These are phyloP conservation scores for Solioccasus polychromus DNA, from an alignment of 768 basidiomycete genomes.

Conservation along the genomic window DNA sequence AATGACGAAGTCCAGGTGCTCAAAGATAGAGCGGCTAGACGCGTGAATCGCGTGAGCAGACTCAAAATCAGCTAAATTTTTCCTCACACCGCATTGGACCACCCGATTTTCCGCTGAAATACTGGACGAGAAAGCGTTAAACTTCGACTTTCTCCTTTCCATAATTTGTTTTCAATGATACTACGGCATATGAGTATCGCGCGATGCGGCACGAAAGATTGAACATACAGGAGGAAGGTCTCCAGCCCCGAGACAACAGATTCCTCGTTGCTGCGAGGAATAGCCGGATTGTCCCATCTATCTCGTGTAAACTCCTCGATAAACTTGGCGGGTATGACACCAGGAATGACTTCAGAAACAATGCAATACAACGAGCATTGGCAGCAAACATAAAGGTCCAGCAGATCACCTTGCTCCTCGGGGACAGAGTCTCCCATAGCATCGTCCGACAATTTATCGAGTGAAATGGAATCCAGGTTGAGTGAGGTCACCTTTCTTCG, in stretches of 20 bases:
- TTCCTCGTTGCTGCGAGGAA: conserved; percentile 52
- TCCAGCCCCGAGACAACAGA: conserved; percentile 59
- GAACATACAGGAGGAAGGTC: conserved; percentile 61
- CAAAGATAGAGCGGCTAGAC: conserved; percentile 42
- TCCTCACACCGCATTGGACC: conserved; percentile 57
- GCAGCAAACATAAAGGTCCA: conserved; percentile 83
- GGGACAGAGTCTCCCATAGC: conserved; percentile 29
- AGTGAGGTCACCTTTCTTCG: conserved; percentile 50
- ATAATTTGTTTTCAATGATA: conserved; percentile 71
- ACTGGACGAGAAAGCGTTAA: conserved; percentile 51
- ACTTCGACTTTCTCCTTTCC: conserved; percentile 62
- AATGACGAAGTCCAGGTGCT: conserved; percentile 37
- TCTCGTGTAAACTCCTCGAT: conserved; percentile 65
- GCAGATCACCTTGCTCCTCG: conserved; percentile 48
- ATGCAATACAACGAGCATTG: conserved; percentile 77
- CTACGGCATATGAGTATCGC: conserved; percentile 34
- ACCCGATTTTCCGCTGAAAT: conserved; percentile 67
- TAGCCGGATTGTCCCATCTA: conserved; percentile 54
- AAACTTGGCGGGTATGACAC: conserved; percentile 61
- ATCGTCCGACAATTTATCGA: conserved; percentile 26
- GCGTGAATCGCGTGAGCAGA: conserved; percentile 9
- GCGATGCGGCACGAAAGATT: neutral
- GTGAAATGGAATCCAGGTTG: conserved; percentile 26
- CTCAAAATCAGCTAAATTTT: neutral
- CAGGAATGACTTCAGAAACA: conserved; percentile 67